Evolutionary conservation across 176 grass and related monocot species (phyloP).

Genomic region (Triticum turgidum): DNA sequence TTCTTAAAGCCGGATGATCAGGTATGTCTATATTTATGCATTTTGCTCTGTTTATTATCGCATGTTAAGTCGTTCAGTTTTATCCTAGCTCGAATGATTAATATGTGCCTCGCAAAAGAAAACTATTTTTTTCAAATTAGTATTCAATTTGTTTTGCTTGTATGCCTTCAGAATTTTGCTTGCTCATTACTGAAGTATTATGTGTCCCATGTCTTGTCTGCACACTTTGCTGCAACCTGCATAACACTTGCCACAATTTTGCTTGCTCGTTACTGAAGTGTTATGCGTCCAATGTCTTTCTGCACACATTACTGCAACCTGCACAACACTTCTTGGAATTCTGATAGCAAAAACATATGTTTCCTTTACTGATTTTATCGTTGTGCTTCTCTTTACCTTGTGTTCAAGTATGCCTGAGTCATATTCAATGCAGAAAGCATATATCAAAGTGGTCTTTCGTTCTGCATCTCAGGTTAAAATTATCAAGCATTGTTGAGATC

Average conservation of each 20-base stretch:
- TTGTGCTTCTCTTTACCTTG: neutral
- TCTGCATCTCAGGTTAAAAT: too few relatives aligned
- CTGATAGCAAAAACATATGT: neutral
- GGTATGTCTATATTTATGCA: constrained; percentile 3
- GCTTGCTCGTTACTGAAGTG: neutral
- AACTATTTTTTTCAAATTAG: neutral
- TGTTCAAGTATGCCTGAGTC: neutral
- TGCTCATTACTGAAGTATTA: too few relatives aligned
- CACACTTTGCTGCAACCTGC: too few relatives aligned
- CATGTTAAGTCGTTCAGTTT: neutral
- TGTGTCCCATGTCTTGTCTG: too few relatives aligned
- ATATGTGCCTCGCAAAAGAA: neutral
- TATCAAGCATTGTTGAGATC: too few relatives aligned
- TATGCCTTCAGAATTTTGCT: neutral
- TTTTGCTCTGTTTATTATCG: neutral
- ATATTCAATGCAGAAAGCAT: neutral
- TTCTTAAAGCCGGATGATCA: constrained; percentile 41
- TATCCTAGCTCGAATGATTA: neutral
- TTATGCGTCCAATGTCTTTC: neutral
- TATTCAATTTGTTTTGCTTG: neutral
- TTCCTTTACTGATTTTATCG: neutral
- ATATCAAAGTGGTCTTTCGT: neutral
- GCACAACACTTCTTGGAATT: neutral
- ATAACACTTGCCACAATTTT: neutral
- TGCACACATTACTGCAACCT: neutral